Evolutionary conservation across 305 asterid genomes (phyloP), one percentile per base, ranked within the genome.

Genomic region (Ilex paraguariensis): DNA sequence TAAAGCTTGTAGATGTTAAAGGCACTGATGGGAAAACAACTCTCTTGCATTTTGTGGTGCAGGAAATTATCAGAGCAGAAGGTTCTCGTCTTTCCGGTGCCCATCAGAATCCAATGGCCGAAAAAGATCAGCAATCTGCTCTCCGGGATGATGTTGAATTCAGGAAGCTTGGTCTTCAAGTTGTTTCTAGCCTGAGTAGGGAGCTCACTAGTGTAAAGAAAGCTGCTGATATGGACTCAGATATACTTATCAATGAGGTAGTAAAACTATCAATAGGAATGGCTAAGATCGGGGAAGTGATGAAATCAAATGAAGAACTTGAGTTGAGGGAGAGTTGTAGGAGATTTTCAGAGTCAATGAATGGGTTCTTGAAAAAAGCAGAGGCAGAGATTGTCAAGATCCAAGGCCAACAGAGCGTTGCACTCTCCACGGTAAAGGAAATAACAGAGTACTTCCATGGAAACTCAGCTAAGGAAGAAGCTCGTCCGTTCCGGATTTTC

Each of bases 31-130:
- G 95, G 10, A 88, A 82, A 60, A 88, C 96, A 17, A 88, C 92
- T n/a, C 95, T 91, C 13, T 71, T 88, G 40, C 98, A 88, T 73
- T 91, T 88, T 21, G 92, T 88, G 3, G 95, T 91, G 46, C 95
- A 83, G 31, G 98, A 91, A 60, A 91, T 89, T 72, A 86, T 82
- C 64, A 64, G 84, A 62, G 84, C 81, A 0, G 95, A 91, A 78
- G 95, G 96, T 56, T 80, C 88, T 39, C 90, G 87, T 31, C 73
- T 79, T 45, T 71, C 85, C 0, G 80, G 81, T 56, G 66, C 68
- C 0, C 70, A 55, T 50, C 78, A 39, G 21, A 77, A 77, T 28
- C 70, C 60, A 7, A 42, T 60, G n/a, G 44, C 71, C 0, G 82
- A 75, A 60, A 70, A 64, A 33, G 62, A 15, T 52, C 79, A 62